phyloP scores from a whole-genome alignment of 2,329 filamentous ascomycete genomes.

The Trichoderma afroharzianum region DNA sequence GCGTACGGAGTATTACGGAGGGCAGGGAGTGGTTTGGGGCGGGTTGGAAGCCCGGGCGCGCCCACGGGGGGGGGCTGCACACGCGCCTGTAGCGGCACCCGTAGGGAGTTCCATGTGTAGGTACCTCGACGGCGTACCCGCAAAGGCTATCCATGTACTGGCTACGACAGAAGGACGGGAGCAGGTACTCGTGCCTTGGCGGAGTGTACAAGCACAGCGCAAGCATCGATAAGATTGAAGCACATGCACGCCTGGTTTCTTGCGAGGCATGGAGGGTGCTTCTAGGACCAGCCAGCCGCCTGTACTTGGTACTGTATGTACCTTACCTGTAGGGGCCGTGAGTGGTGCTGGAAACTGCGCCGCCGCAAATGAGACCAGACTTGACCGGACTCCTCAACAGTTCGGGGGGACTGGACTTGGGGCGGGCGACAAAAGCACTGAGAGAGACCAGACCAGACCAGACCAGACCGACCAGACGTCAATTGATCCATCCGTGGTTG shows the following conservation, averaged over 20 bases:
- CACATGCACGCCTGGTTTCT: neutral
- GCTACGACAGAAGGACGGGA: neutral
- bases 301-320: no score
- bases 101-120: neutral
- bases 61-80: neutral
- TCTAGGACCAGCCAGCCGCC: neutral
- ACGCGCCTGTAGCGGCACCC: conserved; percentile 1
- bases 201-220: neutral
- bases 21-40: neutral
- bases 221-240: neutral
- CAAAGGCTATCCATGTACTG: neutral
- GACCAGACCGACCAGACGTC: neutral
- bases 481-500: neutral
- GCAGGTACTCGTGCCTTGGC: neutral
- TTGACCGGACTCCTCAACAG: neutral
- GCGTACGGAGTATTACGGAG: conserved; percentile 9
- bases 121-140: neutral
- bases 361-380: neutral
- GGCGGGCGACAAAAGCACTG: neutral
- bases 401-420: neutral
- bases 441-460: no score
- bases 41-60: neutral
- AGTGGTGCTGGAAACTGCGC: conserved; percentile 14
- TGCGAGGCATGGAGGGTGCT: neutral
- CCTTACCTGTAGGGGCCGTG: conserved; percentile 3